phyloP scores from a whole-genome alignment of 2,329 filamentous ascomycete genomes.

The Aspergillus proliferans region DNA sequence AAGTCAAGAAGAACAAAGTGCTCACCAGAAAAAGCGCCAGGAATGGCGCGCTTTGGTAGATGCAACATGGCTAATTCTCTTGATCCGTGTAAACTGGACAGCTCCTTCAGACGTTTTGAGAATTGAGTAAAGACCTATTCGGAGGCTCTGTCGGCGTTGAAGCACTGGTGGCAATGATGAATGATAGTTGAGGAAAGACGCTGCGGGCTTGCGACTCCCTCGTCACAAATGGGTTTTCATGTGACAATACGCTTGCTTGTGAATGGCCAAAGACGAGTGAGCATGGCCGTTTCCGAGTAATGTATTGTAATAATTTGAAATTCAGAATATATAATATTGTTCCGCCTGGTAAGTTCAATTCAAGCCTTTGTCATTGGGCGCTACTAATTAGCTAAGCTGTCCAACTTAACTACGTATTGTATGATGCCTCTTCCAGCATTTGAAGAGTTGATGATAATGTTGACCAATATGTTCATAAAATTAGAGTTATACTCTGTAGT shows the following conservation, averaged over 20 bases:
- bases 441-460: too few relatives aligned
- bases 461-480: too few relatives aligned
- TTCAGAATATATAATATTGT: background rate
- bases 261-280: background rate
- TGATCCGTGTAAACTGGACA: background rate
- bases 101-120: background rate
- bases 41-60: background rate
- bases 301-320: background rate
- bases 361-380: background rate
- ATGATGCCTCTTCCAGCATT: too few relatives aligned
- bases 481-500: too few relatives aligned
- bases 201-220: background rate
- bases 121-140: background rate
- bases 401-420: background rate
- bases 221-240: background rate
- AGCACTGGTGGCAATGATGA: background rate
- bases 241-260: background rate
- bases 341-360: background rate
- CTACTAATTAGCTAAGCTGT: background rate
- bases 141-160: background rate
- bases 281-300: background rate
- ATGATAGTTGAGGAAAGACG: background rate
- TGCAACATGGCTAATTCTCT: background rate
- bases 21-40: background rate
- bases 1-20: slow-evolving; percentile 48